Percentiles rank a stretch among this genome's conserved stretches.
phyloP scores from a whole-genome alignment of 495 filamentous ascomycete genomes.

The Stereocaulon alpinum region DNA sequence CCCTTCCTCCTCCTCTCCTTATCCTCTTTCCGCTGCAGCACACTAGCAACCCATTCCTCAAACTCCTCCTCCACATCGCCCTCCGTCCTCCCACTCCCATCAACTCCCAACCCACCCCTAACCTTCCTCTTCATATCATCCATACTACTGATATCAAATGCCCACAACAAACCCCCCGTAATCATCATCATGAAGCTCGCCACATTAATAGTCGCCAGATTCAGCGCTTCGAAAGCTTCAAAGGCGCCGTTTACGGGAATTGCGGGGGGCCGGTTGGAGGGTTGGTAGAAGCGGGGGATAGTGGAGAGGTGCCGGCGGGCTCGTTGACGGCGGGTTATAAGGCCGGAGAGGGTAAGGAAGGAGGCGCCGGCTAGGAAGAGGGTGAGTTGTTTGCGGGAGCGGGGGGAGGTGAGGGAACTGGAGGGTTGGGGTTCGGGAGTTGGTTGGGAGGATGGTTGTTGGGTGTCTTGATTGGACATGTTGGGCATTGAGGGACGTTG shows the following conservation, averaged over 20 bases:
- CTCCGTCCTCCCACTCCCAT: conserved; percentile 33
- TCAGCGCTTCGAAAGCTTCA: conserved; percentile 69
- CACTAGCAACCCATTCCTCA: conserved; percentile 58
- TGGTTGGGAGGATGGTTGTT: not conserved
- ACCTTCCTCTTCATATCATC: conserved; percentile 55
- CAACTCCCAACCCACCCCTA: conserved; percentile 37
- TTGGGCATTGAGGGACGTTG: not conserved
- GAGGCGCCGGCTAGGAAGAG: conserved; percentile 61
- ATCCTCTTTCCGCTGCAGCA: conserved; percentile 46
- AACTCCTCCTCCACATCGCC: conserved; percentile 41
- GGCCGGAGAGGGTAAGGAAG: conserved; percentile 58
- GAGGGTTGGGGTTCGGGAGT: conserved; percentile 10
- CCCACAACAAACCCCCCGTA: conserved; percentile 56
- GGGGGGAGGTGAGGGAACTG: conserved; percentile 12
- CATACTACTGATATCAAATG: conserved; percentile 58
- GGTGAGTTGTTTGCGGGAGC: conserved; percentile 20
- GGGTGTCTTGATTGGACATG: conserved; percentile 9
- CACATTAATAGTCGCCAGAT: conserved; percentile 75
- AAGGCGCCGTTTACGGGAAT: conserved; percentile 40
- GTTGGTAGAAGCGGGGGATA: conserved; percentile 57
- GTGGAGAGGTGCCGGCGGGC: conserved; percentile 40
- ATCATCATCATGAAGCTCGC: conserved; percentile 57
- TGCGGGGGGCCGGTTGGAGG: conserved; percentile 31
- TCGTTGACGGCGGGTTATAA: conserved; percentile 61
- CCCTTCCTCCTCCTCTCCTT: conserved; percentile 33